A percentile compares a stretch with the other conserved stretches of the same genome.
Conservation (phyloP, 257 asterid species). For the Solanum arcanum region DNA sequence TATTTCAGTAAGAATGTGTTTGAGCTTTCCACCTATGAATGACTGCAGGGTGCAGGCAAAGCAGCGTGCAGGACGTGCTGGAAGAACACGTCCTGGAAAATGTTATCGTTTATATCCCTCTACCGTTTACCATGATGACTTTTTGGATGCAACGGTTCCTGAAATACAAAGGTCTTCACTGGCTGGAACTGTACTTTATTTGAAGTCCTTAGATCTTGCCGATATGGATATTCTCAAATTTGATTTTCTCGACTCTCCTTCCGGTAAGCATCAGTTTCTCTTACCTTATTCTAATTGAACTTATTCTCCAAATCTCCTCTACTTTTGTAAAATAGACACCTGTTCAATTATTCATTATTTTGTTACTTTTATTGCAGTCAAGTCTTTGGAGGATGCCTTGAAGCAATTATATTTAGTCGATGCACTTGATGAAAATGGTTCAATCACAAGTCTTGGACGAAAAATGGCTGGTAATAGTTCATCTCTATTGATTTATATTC, state of each 20-base stretch:
- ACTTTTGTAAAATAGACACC: not conserved
- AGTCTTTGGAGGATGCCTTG: conserved; percentile 88
- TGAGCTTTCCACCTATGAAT: not conserved
- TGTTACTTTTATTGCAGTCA: conserved; percentile 43
- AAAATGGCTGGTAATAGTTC: conserved; percentile 69
- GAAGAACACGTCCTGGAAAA: conserved; percentile 94
- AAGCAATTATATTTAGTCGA: conserved; percentile 77
- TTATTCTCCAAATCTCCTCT: not conserved
- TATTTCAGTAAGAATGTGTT: not conserved
- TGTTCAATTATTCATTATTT: conserved; percentile 4
- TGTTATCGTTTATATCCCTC: conserved; percentile 87
- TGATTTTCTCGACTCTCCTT: conserved; percentile 93
- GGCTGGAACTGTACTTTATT: conserved; percentile 86
- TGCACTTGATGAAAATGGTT: conserved; percentile 85
- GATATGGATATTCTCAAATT: conserved; percentile 87
- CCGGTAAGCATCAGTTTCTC: conserved; percentile 37
- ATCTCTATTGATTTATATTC: not conserved
- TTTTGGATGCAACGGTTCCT: conserved; percentile 85
- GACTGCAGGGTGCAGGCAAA: conserved; percentile 84
- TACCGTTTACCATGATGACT: conserved; percentile 55
- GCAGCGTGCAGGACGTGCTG: conserved; percentile 98
- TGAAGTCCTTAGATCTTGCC: conserved; percentile 84
- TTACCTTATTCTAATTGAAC: not conserved
- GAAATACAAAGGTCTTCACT: conserved; percentile 98
- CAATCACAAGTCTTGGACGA: conserved; percentile 68